Conservation (phyloP, 768 basidiomycete genomes). For the Amanita pseudoporphyria region DNA sequence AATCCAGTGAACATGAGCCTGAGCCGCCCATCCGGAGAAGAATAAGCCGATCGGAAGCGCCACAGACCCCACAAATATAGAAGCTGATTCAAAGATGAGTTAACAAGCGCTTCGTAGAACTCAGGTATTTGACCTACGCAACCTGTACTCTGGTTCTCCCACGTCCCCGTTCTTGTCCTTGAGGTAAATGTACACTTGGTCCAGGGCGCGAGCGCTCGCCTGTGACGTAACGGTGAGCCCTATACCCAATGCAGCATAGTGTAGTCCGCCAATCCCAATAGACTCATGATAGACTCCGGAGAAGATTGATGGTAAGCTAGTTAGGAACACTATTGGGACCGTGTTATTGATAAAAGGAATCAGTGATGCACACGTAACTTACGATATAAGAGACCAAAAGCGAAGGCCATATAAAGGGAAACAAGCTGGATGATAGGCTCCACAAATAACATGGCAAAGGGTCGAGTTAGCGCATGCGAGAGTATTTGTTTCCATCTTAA, state of each 20-base stretch:
- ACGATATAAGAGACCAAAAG: conserved; percentile 58
- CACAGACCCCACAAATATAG: conserved; percentile 49
- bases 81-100: conserved; percentile 25
- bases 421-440: conserved; percentile 66
- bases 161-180: conserved; percentile 38
- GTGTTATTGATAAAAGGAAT: not conserved
- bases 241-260: conserved; percentile 65
- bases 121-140: conserved; percentile 25
- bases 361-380: conserved; percentile 14
- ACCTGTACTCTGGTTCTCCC: conserved; percentile 40
- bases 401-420: conserved; percentile 58
- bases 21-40: conserved; percentile 61
- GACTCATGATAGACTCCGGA: conserved; percentile 40
- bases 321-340: conserved; percentile 45
- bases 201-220: conserved; percentile 45
- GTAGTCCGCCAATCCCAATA: conserved; percentile 50
- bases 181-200: conserved; percentile 41
- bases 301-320: conserved; percentile 55
- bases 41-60: conserved; percentile 59
- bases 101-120: not conserved
- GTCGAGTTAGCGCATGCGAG: conserved; percentile 46
- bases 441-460: conserved; percentile 47
- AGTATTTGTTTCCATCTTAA: conserved; percentile 46
- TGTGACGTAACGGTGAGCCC: conserved; percentile 47
- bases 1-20: conserved; percentile 56